Percentiles rank a stretch among this genome's conserved stretches.
Conservation (phyloP, 345 rosid genomes). For the Populus tremula region DNA sequence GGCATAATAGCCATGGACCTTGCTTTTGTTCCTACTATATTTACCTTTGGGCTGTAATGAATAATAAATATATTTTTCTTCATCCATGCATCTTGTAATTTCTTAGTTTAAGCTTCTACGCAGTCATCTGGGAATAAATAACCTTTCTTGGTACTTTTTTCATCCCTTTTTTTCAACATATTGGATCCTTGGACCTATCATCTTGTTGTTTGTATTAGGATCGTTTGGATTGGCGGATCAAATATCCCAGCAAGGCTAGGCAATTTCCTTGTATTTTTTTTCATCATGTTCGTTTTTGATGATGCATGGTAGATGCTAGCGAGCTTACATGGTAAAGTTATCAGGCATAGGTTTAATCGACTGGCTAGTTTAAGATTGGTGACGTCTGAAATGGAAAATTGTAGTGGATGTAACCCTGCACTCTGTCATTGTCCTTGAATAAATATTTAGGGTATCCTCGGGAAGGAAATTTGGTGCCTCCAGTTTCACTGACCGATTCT, state of each 20-base stretch:
- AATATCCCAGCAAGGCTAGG: not conserved
- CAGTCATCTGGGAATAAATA: not conserved
- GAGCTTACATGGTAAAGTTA: not conserved
- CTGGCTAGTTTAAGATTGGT: no score
- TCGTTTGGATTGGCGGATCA: not conserved
- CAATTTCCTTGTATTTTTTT: no score
- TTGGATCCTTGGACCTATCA: no score
- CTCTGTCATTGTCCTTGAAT: not conserved
- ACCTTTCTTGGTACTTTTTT: not conserved
- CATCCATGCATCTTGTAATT: not conserved
- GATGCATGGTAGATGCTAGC: not conserved
- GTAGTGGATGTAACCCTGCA: not conserved
- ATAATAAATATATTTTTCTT: not conserved
- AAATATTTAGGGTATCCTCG: not conserved
- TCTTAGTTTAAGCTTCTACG: not conserved
- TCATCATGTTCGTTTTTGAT: no score
- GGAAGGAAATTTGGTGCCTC: not conserved
- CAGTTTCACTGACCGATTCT: not conserved
- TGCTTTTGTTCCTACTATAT: not conserved
- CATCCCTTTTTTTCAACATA: not conserved
- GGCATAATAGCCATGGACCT: not conserved
- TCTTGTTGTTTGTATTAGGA: no score
- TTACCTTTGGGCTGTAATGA: not conserved
- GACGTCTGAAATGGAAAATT: not conserved
- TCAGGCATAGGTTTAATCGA: no score